These are phyloP conservation scores for Hypericum androsaemum DNA, from an alignment of 345 rosid species.

Conservation along the genomic window DNA sequence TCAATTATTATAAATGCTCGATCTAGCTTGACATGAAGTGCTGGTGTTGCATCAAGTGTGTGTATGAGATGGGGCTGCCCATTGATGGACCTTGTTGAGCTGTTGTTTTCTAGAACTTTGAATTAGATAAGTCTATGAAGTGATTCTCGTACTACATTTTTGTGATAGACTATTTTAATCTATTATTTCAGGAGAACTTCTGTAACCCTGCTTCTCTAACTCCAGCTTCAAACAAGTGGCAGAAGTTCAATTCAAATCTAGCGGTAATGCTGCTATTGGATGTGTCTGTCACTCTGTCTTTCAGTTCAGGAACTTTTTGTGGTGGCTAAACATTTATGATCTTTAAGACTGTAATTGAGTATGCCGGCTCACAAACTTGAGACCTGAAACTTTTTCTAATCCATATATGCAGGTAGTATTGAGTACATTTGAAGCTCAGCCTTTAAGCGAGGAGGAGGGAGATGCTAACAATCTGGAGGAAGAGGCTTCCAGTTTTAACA, in stretches of 20 bases:
- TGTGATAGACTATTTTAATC: not conserved
- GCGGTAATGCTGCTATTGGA: constrained; percentile 35
- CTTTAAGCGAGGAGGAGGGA: constrained; percentile 95
- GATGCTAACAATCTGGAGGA: constrained; percentile 86
- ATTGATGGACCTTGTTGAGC: no score
- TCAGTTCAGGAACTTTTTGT: not conserved
- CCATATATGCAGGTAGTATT: constrained; percentile 61
- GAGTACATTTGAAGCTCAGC: constrained; percentile 91
- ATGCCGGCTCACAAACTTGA: constrained; percentile 1
- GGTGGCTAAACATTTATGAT: not conserved
- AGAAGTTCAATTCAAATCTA: constrained; percentile 74
- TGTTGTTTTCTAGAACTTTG: no score
- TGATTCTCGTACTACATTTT: no score
- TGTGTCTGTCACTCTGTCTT: constrained; percentile 3
- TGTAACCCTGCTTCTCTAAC: constrained; percentile 79
- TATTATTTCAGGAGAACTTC: constrained; percentile 62
- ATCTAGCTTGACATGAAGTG: not conserved
- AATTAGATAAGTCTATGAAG: no score
- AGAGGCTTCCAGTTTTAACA: constrained; percentile 82
- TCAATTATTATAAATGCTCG: not conserved
- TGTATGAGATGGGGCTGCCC: no score
- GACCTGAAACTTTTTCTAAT: constrained; percentile 10
- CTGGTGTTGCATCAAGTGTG: no score
- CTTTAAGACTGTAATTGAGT: not conserved
- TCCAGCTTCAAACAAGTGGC: constrained; percentile 73